Evolutionary conservation across 768 basidiomycete genomes (phyloP).

Genomic region (Cystofilobasidium ferigula): DNA sequence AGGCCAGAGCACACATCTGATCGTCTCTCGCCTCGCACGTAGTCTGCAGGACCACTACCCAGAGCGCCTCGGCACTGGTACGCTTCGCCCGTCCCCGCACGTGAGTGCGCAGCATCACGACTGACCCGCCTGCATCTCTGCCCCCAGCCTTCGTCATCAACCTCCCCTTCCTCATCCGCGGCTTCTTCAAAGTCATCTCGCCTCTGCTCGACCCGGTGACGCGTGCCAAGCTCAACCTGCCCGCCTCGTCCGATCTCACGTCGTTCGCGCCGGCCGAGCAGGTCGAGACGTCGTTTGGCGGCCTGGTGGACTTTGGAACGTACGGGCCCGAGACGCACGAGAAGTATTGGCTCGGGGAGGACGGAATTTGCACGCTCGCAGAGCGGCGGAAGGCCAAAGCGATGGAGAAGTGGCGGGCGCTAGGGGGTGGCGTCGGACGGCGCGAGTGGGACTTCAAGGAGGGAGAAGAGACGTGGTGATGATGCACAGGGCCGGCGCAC

Average conservation of each 20-base stretch:
- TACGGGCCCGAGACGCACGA: conserved; percentile 7
- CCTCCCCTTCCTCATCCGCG: conserved; percentile 19
- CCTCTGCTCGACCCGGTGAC: conserved; percentile 24
- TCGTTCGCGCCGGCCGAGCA: conserved; percentile 1
- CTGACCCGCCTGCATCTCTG: neutral
- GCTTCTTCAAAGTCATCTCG: conserved; percentile 19
- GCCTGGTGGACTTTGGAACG: conserved; percentile 6
- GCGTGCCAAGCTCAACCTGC: conserved; percentile 23
- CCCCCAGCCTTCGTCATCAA: conserved; percentile 22
- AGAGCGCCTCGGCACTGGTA: neutral
- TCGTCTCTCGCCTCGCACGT: neutral
- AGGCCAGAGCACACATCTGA: neutral
- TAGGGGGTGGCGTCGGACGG: conserved; percentile 11
- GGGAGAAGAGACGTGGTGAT: conserved; percentile 25
- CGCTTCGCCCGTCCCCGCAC: neutral
- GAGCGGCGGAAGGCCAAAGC: conserved; percentile 6
- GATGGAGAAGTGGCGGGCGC: conserved; percentile 20
- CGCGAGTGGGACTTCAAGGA: conserved; percentile 24
- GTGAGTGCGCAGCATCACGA: too few relatives aligned
- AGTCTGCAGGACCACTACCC: conserved; percentile 20
- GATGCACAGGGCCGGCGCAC: too few relatives aligned
- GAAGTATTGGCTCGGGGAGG: conserved; percentile 8
- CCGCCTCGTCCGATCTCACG: conserved; percentile 3
- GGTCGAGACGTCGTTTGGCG: conserved; percentile 19
- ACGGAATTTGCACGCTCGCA: conserved; percentile 13